Evolutionary conservation across 805 yeast genomes (phyloP), one percentile per base, ranked within the genome.

Genomic region (Metschnikowia gruessii): DNA sequence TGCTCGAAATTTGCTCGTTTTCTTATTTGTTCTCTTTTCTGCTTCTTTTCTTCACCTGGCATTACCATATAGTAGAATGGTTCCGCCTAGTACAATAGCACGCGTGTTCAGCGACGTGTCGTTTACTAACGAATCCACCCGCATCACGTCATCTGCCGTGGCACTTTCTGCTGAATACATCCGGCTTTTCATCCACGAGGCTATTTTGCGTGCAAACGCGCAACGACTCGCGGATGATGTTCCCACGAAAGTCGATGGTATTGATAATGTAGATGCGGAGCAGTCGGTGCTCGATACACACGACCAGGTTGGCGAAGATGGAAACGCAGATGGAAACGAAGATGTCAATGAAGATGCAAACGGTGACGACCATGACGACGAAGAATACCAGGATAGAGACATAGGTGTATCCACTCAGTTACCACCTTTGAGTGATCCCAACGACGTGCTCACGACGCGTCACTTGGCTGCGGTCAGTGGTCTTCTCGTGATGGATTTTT

Each of bases 391-490:
- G 5, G 28, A 26, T 1, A 40, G 56, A 15, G 56, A 49, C 8
- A 52, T 49, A 50, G 58, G 54, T 9, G 42, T 53, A 5, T 31
- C 49, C 19, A 51, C 56, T 3, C 57, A 53, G 36, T n/a, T 42
- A 28, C 57, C 55, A 28, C 49, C 51, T 7, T 43, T 50, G 2
- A 35, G 31, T 12, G 43, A 45, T 16, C 55, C 53, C 8, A 61
- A 60, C 47, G 65, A 66, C 43, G 68, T 69, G 10, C 57, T 82
- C 41, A 85, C 81, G 56, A 69, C 80, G 3, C 69, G 79, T 35
- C 83, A 82, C 61, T 57, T 82, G 40, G 73, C 76, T 17, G 76
- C 75, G 18, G 65, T 81, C 17, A 78, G 83, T 3, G 87, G 87
- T 1, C 62, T 81, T 30, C 63, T 82, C 31, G 71, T 80, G 16